phyloP scores from a whole-genome alignment of 176 grass and related monocot species.

The Saccharum spontaneum region DNA sequence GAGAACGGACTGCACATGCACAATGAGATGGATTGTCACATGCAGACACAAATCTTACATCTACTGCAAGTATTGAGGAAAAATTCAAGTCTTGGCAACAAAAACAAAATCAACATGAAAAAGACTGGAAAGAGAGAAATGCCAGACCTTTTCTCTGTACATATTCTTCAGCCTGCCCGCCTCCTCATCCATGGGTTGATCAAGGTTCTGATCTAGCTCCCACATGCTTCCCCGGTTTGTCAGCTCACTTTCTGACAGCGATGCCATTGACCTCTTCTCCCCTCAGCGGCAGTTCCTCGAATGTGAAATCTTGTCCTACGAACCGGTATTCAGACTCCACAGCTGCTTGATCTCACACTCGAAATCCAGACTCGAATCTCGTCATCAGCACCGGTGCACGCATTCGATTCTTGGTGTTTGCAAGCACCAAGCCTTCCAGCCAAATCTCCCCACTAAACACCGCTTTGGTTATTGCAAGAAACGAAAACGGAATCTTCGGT shows the following conservation, averaged over 20 bases:
- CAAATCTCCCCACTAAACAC: neutral
- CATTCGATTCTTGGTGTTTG: neutral
- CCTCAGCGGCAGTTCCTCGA: slow-evolving; percentile 6
- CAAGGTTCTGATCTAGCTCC: slow-evolving; percentile 93
- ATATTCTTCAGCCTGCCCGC: slow-evolving; percentile 71
- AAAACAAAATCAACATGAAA: neutral
- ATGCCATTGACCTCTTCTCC: slow-evolving; percentile 57
- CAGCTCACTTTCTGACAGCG: slow-evolving; percentile 45
- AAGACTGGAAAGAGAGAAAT: slow-evolving; percentile 29
- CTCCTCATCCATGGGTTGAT: slow-evolving; percentile 99
- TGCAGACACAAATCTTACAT: slow-evolving; percentile 11
- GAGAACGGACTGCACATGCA: neutral
- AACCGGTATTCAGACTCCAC: neutral
- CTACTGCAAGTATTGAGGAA: slow-evolving; percentile 16
- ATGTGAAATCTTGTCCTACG: neutral
- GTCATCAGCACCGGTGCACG: neutral
- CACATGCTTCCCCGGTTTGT: slow-evolving; percentile 87
- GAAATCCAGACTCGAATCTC: slow-evolving; percentile 15
- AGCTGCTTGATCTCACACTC: neutral
- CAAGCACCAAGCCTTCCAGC: neutral
- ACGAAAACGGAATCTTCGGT: slow-evolving; percentile 9
- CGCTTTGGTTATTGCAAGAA: neutral
- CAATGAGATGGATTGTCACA: slow-evolving; percentile 21
- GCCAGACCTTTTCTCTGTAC: slow-evolving; percentile 86
- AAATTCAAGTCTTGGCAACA: neutral